Evolutionary conservation across 495 filamentous ascomycete species (phyloP).

Genomic region (Xylaria grammica): DNA sequence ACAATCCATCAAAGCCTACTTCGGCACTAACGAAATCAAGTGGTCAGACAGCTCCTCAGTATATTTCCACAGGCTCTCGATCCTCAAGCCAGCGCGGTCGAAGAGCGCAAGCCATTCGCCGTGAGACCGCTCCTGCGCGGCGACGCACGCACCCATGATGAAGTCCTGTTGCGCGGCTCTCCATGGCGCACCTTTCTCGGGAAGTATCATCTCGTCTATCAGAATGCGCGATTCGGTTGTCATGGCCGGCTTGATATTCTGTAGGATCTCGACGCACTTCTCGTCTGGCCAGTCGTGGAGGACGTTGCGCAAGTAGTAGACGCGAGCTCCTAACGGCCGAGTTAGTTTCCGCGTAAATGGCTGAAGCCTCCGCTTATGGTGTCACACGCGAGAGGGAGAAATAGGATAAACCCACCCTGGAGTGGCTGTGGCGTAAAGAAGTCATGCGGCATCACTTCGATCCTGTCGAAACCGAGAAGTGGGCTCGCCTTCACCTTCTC

Average conservation of each 20-base stretch:
- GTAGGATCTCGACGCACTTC: conserved; percentile 45
- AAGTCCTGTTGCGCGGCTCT: conserved; percentile 48
- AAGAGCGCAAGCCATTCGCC: conserved; percentile 49
- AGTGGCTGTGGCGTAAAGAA: conserved; percentile 61
- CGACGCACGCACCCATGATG: conserved; percentile 46
- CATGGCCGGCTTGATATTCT: conserved; percentile 42
- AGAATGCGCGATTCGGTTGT: conserved; percentile 45
- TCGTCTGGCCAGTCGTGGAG: conserved; percentile 54
- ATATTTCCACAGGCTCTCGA: conserved; percentile 43
- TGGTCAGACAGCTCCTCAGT: conserved; percentile 36
- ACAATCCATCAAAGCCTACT: not conserved
- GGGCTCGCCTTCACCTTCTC: conserved; percentile 29
- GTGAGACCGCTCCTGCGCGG: conserved; percentile 40
- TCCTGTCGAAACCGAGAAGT: conserved; percentile 23
- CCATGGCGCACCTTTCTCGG: conserved; percentile 43
- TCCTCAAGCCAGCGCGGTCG: conserved; percentile 41
- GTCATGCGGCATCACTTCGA: conserved; percentile 48
- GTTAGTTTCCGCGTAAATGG: not conserved
- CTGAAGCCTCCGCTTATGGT: not conserved
- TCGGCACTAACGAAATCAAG: conserved; percentile 38
- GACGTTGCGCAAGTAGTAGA: conserved; percentile 54
- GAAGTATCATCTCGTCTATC: conserved; percentile 53
- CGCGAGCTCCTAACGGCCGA: conserved; percentile 39
- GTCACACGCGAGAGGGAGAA: not conserved
- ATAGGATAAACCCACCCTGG: conserved; percentile 30